phyloP scores from a whole-genome alignment of 1,284 basidiomycete species.

The Chondrostereum purpureum region DNA sequence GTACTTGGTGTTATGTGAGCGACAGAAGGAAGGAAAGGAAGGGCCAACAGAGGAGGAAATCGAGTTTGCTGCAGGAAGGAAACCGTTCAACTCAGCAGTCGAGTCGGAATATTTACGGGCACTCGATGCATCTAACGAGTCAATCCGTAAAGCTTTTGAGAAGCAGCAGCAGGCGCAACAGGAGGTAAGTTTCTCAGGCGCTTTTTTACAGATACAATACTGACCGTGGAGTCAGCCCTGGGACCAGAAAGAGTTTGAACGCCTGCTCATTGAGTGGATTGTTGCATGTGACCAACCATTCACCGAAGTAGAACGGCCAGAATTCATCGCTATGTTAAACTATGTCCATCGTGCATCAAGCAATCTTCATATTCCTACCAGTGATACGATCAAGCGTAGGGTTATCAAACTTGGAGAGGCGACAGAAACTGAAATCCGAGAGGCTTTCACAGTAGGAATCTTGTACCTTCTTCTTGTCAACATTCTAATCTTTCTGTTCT shows the following conservation, averaged over 20 bases:
- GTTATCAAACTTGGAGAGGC: conserved; percentile 15
- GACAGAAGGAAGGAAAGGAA: neutral
- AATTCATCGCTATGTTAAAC: conserved; percentile 14
- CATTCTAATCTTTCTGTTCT: neutral
- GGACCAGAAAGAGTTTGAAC: conserved; percentile 16
- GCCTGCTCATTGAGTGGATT: conserved; percentile 17
- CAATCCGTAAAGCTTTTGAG: neutral
- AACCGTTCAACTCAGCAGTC: neutral
- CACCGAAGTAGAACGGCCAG: conserved; percentile 16
- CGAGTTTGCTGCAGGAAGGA: conserved; percentile 1
- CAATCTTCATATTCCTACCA: neutral
- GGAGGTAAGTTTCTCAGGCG: neutral
- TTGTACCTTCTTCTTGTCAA: neutral
- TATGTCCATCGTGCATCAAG: conserved; percentile 8
- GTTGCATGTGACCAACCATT: conserved; percentile 18
- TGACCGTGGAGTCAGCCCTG: conserved; percentile 1
- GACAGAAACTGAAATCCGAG: conserved; percentile 8
- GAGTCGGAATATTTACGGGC: neutral
- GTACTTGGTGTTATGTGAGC: neutral
- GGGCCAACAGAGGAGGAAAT: conserved; percentile 9
- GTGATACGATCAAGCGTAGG: neutral
- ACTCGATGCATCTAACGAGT: neutral
- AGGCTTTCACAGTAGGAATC: conserved; percentile 13
- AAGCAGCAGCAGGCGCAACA: neutral
- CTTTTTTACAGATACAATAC: neutral